These are phyloP conservation scores for Dentiscutata heterogama DNA, from an alignment of 371 early-diverging fungal genomes.

Conservation along the genomic window DNA sequence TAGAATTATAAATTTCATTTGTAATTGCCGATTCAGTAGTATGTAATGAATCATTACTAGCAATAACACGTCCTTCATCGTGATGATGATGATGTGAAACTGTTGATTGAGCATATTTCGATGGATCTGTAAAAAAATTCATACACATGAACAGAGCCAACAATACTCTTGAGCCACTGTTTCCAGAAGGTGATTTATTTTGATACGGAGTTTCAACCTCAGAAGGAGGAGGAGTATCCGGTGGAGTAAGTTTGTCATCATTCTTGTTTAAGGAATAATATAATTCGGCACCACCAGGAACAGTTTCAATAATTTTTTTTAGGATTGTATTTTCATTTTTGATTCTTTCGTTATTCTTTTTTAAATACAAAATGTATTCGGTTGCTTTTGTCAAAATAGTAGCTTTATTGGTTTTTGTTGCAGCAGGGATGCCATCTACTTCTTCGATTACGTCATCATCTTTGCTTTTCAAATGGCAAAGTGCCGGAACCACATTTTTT, in stretches of 20 bases:
- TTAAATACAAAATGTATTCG: constrained; percentile 86
- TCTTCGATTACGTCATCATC: constrained; percentile 67
- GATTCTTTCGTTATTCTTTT: constrained; percentile 62
- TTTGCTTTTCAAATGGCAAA: constrained; percentile 68
- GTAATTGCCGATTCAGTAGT: background rate
- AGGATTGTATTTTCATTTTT: constrained; percentile 63
- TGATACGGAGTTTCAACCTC: background rate
- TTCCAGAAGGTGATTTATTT: constrained; percentile 36
- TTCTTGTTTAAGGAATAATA: too few relatives aligned
- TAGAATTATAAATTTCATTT: background rate
- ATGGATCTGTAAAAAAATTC: constrained; percentile 48
- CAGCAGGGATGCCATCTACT: constrained; percentile 69
- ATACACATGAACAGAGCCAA: constrained; percentile 58
- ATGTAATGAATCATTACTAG: too few relatives aligned
- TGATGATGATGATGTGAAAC: constrained; percentile 25
- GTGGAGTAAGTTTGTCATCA: too few relatives aligned
- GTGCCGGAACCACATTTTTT: constrained; percentile 85
- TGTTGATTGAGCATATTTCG: background rate
- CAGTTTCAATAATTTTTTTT: constrained; percentile 58
- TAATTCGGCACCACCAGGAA: constrained; percentile 75
- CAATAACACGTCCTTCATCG: background rate
- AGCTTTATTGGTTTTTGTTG: constrained; percentile 91
- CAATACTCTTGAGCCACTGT: constrained; percentile 49
- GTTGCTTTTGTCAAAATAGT: constrained; percentile 89
- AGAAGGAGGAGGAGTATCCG: constrained; percentile 6